Conservation (phyloP, 257 asterid genomes). For the Rhazya stricta region DNA sequence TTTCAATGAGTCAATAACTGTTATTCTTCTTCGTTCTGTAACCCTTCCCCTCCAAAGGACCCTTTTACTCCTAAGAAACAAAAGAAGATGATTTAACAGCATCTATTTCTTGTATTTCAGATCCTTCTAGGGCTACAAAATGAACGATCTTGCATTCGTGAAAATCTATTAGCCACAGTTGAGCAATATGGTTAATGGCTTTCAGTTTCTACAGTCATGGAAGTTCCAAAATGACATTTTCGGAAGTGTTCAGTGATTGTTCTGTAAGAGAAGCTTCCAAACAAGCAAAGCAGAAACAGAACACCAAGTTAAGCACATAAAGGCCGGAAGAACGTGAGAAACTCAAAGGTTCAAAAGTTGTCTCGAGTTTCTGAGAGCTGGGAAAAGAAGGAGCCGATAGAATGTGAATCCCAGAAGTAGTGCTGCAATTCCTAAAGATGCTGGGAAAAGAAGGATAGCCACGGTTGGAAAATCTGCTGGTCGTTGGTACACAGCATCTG, state of each 20-base stretch:
- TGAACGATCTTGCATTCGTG: neutral
- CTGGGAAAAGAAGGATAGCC: slow-evolving; percentile 75
- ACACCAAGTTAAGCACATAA: slow-evolving; percentile 38
- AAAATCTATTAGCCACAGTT: neutral
- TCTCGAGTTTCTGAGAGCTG: slow-evolving; percentile 51
- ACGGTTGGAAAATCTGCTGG: slow-evolving; percentile 66
- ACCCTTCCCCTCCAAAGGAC: too few species aligned
- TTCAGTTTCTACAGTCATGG: neutral
- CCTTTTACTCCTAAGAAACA: too few species aligned
- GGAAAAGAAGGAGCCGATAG: too few species aligned
- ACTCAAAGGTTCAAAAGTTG: slow-evolving; percentile 25
- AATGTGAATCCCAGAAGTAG: slow-evolving; percentile 57
- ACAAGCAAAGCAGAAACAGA: slow-evolving; percentile 22
- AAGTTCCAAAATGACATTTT: too few species aligned
- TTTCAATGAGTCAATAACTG: too few species aligned
- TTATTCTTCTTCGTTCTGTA: too few species aligned
- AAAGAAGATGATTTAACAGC: too few species aligned
- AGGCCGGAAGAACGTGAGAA: slow-evolving; percentile 41
- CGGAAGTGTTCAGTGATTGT: too few species aligned
- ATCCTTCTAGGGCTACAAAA: neutral
- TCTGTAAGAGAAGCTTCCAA: slow-evolving; percentile 40
- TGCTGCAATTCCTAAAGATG: slow-evolving; percentile 49
- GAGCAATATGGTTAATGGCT: neutral
- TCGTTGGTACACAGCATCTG: slow-evolving; percentile 61
- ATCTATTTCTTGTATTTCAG: too few species aligned